A percentile compares a stretch with the other conserved stretches of the same genome.
phyloP scores from a whole-genome alignment of 2,329 filamentous ascomycete species.

The Xylariaceae sp. region DNA sequence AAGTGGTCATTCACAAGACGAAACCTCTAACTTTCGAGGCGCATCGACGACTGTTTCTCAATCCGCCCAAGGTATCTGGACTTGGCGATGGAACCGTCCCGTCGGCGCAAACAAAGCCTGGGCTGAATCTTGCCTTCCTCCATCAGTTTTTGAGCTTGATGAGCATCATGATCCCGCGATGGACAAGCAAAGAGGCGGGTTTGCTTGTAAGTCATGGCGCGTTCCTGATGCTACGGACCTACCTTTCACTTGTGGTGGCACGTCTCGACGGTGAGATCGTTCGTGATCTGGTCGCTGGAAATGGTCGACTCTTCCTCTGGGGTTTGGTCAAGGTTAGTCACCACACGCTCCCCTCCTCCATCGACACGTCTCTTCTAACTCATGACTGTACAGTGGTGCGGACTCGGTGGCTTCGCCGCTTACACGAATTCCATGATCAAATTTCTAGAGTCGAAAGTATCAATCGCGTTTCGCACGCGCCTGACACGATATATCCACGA shows the following conservation, averaged over 20 bases:
- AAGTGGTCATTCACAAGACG: conserved; percentile 84
- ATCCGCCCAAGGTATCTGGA: conserved; percentile 78
- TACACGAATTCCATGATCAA: conserved; percentile 99
- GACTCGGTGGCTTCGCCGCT: conserved; percentile 85
- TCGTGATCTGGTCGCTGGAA: conserved; percentile 88
- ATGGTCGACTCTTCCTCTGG: conserved; percentile 81
- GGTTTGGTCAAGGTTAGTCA: conserved; percentile 69
- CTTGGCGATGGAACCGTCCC: conserved; percentile 72
- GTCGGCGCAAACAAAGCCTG: conserved; percentile 84
- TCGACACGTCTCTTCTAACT: not conserved
- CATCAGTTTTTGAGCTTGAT: conserved; percentile 95
- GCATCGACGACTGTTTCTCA: conserved; percentile 85
- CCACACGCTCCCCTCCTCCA: conserved; percentile 1
- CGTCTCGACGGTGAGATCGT: conserved; percentile 94
- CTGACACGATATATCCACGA: conserved; percentile 97
- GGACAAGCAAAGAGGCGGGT: conserved; percentile 93
- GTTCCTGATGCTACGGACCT: conserved; percentile 87
- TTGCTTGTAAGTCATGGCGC: conserved; percentile 81
- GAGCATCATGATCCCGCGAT: conserved; percentile 95
- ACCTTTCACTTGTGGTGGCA: conserved; percentile 88
- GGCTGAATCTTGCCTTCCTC: conserved; percentile 88
- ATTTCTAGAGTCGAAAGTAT: conserved; percentile 94
- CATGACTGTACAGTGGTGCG: conserved; percentile 63
- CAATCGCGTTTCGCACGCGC: conserved; percentile 92
- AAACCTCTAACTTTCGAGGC: conserved; percentile 95